Conservation (phyloP, 345 rosid genomes). For the Citrus inodora region DNA sequence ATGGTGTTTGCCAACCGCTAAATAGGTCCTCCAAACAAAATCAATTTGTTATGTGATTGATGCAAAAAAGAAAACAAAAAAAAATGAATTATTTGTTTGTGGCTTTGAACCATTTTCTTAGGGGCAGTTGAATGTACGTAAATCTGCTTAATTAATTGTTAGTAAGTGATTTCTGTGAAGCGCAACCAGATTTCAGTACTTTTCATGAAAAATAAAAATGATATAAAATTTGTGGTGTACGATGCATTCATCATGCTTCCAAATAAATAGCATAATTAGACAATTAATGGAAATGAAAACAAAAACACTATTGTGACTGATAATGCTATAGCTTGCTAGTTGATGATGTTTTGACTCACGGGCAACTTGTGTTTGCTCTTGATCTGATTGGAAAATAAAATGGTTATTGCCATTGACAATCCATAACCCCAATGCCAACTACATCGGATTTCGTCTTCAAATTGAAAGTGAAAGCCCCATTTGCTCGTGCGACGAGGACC, state of each 20-base stretch:
- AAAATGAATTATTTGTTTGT: neutral
- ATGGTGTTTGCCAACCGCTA: neutral
- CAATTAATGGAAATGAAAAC: neutral
- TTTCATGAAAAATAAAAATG: neutral
- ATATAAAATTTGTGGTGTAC: neutral
- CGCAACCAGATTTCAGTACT: neutral
- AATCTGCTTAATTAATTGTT: neutral
- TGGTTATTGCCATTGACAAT: neutral
- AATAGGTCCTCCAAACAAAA: neutral
- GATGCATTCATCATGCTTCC: neutral
- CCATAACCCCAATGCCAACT: neutral
- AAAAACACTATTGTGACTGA: neutral
- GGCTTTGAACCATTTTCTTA: neutral
- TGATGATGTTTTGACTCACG: conserved; percentile 2
- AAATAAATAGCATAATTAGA: neutral
- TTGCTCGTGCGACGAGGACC: neutral
- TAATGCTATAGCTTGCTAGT: neutral
- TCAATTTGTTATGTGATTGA: neutral
- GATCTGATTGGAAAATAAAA: neutral
- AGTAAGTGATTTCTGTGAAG: conserved; percentile 1
- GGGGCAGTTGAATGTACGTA: neutral
- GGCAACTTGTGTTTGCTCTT: conserved; percentile 6
- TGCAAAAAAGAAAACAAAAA: neutral
- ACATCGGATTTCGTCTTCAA: neutral
- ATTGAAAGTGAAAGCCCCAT: neutral